Evolutionary conservation across 208 protist species (phyloP).

Genomic region (Wallacemonas sp.): DNA sequence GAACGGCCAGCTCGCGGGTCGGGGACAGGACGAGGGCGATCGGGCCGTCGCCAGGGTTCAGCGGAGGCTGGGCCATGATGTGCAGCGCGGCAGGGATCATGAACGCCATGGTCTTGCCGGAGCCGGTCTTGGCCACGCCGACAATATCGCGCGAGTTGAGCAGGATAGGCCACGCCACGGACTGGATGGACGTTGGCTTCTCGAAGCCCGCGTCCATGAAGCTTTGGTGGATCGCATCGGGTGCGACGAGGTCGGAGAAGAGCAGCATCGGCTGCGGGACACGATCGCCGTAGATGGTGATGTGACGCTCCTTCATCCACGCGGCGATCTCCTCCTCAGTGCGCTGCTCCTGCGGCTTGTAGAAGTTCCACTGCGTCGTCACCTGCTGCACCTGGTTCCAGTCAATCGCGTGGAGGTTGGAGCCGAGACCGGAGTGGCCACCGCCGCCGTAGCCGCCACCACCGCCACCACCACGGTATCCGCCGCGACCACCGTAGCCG

Average conservation of each 20-base stretch:
- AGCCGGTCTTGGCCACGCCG: slow-evolving; percentile 88
- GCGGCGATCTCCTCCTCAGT: slow-evolving; percentile 68
- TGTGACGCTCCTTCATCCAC: slow-evolving; percentile 74
- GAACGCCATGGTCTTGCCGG: slow-evolving; percentile 93
- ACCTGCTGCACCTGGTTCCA: slow-evolving; percentile 75
- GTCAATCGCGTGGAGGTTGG: slow-evolving; percentile 67
- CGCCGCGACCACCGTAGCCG: slow-evolving; percentile 10
- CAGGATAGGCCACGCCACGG: slow-evolving; percentile 85
- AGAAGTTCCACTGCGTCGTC: slow-evolving; percentile 81
- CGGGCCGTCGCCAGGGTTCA: slow-evolving; percentile 85
- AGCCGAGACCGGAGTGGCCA: slow-evolving; percentile 38
- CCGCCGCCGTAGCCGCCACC: slow-evolving; percentile 16
- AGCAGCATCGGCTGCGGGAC: slow-evolving; percentile 84
- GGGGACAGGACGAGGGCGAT: slow-evolving; percentile 90
- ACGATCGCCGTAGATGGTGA: slow-evolving; percentile 86
- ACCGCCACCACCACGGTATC: slow-evolving; percentile 18
- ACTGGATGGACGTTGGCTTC: slow-evolving; percentile 90
- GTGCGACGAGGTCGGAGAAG: slow-evolving; percentile 80
- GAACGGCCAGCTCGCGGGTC: slow-evolving; percentile 90
- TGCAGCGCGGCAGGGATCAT: slow-evolving; percentile 90
- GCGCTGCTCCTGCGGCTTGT: slow-evolving; percentile 77
- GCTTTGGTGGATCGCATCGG: slow-evolving; percentile 73
- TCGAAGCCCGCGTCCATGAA: slow-evolving; percentile 83
- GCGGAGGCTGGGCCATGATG: slow-evolving; percentile 86
- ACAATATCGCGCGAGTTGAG: slow-evolving; percentile 89